Evolutionary conservation across 164 flowering plant genomes (phyloP).

Genomic region (Vitis amurensis): DNA sequence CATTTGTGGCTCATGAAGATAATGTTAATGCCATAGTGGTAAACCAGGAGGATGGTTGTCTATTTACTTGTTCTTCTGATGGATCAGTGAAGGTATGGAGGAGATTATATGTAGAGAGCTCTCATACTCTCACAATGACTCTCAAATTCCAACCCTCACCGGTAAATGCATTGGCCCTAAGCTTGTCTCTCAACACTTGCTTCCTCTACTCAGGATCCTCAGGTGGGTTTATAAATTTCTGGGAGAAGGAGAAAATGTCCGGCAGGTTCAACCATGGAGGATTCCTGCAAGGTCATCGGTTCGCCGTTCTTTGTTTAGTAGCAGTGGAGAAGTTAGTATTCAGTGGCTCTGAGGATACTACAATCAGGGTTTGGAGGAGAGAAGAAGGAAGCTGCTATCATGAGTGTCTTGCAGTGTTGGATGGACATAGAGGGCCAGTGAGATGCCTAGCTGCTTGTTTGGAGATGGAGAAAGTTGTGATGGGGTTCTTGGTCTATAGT

Average conservation of each 20-base stretch:
- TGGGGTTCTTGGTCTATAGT: conserved; percentile 32
- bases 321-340: conserved; percentile 26
- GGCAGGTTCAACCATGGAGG: conserved; percentile 36
- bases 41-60: conserved; percentile 46
- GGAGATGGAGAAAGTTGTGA: conserved; percentile 23
- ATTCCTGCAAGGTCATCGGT: conserved; percentile 34
- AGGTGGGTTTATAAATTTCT: conserved; percentile 40
- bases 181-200: conserved; percentile 12
- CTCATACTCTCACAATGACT: conserved; percentile 50
- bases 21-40: conserved; percentile 34
- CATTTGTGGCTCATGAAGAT: conserved; percentile 43
- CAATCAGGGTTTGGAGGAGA: conserved; percentile 44
- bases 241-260: conserved; percentile 38
- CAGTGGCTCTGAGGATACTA: conserved; percentile 46
- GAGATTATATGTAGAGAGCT: conserved; percentile 35
- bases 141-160: conserved; percentile 45
- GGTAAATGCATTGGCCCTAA: conserved; percentile 40
- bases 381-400: conserved; percentile 30
- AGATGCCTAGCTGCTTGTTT: conserved; percentile 33
- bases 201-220: conserved; percentile 50
- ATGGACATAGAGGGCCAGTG: conserved; percentile 44
- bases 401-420: conserved; percentile 32
- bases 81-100: conserved; percentile 57
- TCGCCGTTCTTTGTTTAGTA: conserved; percentile 30
- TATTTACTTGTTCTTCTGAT: conserved; percentile 53